Conservation (phyloP, 2,329 filamentous ascomycete species). For the Acephala macrosclerotiorum region DNA sequence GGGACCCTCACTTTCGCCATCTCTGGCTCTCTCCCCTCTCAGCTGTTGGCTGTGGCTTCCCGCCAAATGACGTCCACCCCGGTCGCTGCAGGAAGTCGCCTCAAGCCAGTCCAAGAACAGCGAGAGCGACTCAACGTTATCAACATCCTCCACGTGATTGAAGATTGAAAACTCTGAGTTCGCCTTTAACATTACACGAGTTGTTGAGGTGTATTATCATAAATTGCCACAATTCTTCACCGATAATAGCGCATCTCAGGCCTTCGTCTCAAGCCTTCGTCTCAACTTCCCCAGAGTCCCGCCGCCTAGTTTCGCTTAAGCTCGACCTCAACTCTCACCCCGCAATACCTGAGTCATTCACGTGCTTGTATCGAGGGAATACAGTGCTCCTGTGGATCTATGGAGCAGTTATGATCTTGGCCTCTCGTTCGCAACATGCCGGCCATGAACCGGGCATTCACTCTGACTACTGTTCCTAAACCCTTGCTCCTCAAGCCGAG, state of each 20-base stretch:
- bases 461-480: conserved; percentile 14
- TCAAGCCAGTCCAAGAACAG: conserved; percentile 15
- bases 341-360: conserved; percentile 18
- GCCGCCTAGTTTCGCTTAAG: conserved; percentile 19
- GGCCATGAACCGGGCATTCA: conserved; percentile 33
- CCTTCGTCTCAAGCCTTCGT: conserved; percentile 13
- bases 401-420: conserved; percentile 34
- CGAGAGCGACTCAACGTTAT: conserved; percentile 25
- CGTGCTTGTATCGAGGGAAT: conserved; percentile 8
- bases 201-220: background rate
- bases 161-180: background rate
- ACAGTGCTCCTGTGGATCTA: background rate
- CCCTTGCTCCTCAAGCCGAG: conserved; percentile 5
- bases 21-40: background rate
- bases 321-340: conserved; percentile 15
- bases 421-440: conserved; percentile 28
- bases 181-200: background rate
- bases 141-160: conserved; percentile 22
- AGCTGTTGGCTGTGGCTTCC: background rate
- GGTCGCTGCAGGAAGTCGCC: conserved; percentile 12
- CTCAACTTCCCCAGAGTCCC: conserved; percentile 21
- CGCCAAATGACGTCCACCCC: conserved; percentile 33
- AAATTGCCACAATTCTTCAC: background rate
- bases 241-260: background rate
- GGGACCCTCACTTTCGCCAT: conserved; percentile 19